phyloP scores from a whole-genome alignment of 768 basidiomycete genomes.

The Suillus bovinus region DNA sequence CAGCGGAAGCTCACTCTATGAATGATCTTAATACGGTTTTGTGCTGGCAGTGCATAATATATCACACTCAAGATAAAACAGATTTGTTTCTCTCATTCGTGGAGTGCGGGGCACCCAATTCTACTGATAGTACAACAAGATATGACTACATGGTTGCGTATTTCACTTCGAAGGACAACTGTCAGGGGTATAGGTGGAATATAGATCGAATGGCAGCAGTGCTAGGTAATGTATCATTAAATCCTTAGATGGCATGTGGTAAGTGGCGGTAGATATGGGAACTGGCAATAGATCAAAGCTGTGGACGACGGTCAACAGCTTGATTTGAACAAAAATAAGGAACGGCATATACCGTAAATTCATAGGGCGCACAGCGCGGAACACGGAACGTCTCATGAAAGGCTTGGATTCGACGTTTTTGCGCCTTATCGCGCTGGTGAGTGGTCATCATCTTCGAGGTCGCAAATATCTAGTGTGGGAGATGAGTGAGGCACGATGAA shows the following conservation, averaged over 20 bases:
- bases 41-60: not conserved
- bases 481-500: not conserved
- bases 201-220: slow-evolving; percentile 4
- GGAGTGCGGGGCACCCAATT: not conserved
- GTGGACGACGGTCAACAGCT: not conserved
- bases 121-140: slow-evolving; percentile 5
- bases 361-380: not conserved
- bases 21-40: not conserved
- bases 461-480: slow-evolving; percentile 27
- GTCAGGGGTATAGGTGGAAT: slow-evolving; percentile 4
- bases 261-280: slow-evolving; percentile 4
- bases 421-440: slow-evolving; percentile 20
- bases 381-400: not conserved
- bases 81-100: not conserved
- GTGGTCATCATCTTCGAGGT: slow-evolving; percentile 27
- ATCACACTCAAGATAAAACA: not conserved
- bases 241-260: slow-evolving; percentile 4
- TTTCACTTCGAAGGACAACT: not conserved
- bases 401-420: not conserved
- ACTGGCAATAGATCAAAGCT: not conserved
- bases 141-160: not conserved
- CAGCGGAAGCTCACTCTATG: not conserved
- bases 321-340: not conserved
- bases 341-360: not conserved
- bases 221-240: slow-evolving; percentile 11